Evolutionary conservation across 1,284 basidiomycete genomes (phyloP).

Genomic region (Ustilago trichophora): DNA sequence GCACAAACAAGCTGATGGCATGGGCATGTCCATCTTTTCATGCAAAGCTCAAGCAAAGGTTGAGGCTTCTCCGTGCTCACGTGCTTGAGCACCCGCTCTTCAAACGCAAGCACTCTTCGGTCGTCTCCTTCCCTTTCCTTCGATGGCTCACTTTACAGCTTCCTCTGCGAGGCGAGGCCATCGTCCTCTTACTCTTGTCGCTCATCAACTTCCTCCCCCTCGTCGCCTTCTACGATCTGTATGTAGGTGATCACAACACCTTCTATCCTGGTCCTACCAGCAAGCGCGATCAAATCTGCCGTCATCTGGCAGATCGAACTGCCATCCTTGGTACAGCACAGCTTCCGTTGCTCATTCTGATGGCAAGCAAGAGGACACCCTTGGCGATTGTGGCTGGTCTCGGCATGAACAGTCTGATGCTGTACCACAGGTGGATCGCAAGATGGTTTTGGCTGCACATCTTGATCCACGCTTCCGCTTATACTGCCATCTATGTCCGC

Average conservation of each 20-base stretch:
- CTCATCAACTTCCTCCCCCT: slow-evolving; percentile 48
- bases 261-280: slow-evolving; percentile 22
- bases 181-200: slow-evolving; percentile 24
- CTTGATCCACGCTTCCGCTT: slow-evolving; percentile 53
- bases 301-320: slow-evolving; percentile 57
- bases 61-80: slow-evolving; percentile 17
- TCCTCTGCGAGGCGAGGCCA: slow-evolving; percentile 43
- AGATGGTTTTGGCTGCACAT: slow-evolving; percentile 54
- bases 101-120: slow-evolving; percentile 12
- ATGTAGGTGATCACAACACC: slow-evolving; percentile 11
- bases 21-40: slow-evolving; percentile 6
- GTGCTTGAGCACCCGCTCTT: slow-evolving; percentile 28
- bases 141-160: slow-evolving; percentile 37
- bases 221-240: slow-evolving; percentile 37
- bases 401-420: slow-evolving; percentile 59
- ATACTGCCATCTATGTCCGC: slow-evolving; percentile 17
- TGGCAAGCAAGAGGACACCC: slow-evolving; percentile 64
- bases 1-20: slow-evolving; percentile 5
- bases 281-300: slow-evolving; percentile 25
- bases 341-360: slow-evolving; percentile 62
- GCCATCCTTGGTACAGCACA: slow-evolving; percentile 55
- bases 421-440: slow-evolving; percentile 66
- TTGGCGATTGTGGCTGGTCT: slow-evolving; percentile 56
- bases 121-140: slow-evolving; percentile 19
- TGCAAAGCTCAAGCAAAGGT: neutral